Evolutionary conservation across 1,284 basidiomycete species (phyloP).

Genomic region (Ustilago hordei): DNA sequence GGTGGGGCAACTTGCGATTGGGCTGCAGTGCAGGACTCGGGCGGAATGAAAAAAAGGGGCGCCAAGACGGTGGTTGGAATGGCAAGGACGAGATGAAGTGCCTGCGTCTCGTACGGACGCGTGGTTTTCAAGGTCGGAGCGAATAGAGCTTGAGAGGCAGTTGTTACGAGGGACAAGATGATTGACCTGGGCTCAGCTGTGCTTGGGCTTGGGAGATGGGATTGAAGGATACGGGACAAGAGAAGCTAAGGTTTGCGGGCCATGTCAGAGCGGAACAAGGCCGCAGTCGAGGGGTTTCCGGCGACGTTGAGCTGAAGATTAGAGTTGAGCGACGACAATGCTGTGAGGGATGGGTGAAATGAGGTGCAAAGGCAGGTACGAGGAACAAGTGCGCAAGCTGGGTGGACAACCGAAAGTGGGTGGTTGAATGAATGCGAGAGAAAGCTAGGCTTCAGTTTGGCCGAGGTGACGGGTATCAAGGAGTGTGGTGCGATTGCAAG

Average conservation of each 20-base stretch:
- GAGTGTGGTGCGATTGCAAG: neutral
- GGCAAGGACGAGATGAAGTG: constrained; percentile 4
- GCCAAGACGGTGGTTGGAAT: neutral
- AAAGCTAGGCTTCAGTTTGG: neutral
- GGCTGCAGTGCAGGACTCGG: neutral
- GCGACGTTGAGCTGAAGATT: neutral
- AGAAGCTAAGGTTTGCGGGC: constrained; percentile 1
- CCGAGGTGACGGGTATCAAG: neutral
- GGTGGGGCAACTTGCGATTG: neutral
- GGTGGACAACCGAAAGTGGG: neutral
- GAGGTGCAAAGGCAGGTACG: constrained; percentile 2
- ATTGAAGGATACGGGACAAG: neutral
- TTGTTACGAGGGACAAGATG: neutral
- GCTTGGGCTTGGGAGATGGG: neutral
- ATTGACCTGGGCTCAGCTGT: neutral
- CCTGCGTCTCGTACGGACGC: neutral
- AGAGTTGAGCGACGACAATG: neutral
- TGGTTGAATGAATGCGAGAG: neutral
- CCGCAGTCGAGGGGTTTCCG: constrained; percentile 3
- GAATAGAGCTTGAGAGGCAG: neutral
- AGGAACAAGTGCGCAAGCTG: neutral
- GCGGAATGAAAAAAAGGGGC: neutral
- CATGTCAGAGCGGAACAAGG: neutral
- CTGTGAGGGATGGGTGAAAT: neutral
- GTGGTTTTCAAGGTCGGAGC: neutral